Conservation (phyloP, 148 eudicot genomes). For the Nepenthes gracilis region DNA sequence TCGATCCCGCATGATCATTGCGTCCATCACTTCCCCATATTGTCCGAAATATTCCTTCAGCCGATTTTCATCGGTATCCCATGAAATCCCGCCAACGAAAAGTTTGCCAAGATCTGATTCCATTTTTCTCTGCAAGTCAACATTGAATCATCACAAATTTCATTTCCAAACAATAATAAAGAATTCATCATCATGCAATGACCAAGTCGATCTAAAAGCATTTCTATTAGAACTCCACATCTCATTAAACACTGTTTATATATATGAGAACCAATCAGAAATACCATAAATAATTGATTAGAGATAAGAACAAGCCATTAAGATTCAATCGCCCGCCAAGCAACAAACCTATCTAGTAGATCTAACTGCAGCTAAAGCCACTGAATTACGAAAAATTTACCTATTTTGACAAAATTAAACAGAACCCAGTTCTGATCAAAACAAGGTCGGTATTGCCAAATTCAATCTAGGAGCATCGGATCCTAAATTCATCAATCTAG, state of each 20-base stretch:
- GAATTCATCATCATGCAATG: not conserved
- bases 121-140: conserved; percentile 49
- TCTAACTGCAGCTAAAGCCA: conserved; percentile 12
- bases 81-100: conserved; percentile 86
- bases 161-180: conserved; percentile 6
- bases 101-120: conserved; percentile 74
- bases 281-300: conserved; percentile 1
- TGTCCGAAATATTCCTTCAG: conserved; percentile 65
- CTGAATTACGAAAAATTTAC: conserved; percentile 13
- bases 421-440: conserved; percentile 36
- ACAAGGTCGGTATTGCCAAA: conserved; percentile 23
- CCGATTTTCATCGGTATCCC: conserved; percentile 86
- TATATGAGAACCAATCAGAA: not conserved
- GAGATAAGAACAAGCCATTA: not conserved
- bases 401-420: conserved; percentile 32
- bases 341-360: conserved; percentile 12
- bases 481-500: conserved; percentile 22
- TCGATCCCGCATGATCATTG: conserved; percentile 84
- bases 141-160: conserved; percentile 4
- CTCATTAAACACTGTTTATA: not conserved
- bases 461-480: conserved; percentile 46
- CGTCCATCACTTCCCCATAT: conserved; percentile 76
- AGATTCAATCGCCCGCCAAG: conserved; percentile 1
- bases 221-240: too few relatives aligned
- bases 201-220: too few relatives aligned